Conservation (phyloP, 768 basidiomycete genomes). For the Russula lepida region DNA sequence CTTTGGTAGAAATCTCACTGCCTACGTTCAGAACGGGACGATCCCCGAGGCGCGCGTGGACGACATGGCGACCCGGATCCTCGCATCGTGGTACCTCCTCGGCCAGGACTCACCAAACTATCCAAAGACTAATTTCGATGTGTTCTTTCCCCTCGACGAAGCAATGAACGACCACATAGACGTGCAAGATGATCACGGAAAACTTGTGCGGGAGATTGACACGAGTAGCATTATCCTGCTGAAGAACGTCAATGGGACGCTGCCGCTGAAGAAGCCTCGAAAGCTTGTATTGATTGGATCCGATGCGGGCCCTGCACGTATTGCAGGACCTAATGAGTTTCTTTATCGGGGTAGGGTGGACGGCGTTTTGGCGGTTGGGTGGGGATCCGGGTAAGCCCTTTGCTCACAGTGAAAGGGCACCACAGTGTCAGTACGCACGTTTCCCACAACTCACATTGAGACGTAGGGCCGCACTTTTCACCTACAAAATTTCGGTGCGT, state of each 20-base stretch:
- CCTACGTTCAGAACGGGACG: slow-evolving; percentile 60
- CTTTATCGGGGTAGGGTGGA: slow-evolving; percentile 33
- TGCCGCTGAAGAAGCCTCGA: slow-evolving; percentile 53
- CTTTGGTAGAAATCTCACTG: slow-evolving; percentile 59
- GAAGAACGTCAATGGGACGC: slow-evolving; percentile 52
- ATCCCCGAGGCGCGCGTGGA: slow-evolving; percentile 58
- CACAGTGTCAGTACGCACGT: neutral
- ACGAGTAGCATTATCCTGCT: slow-evolving; percentile 66
- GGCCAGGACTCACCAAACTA: slow-evolving; percentile 54
- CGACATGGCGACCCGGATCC: slow-evolving; percentile 77
- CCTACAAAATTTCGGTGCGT: slow-evolving; percentile 68
- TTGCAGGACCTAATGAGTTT: slow-evolving; percentile 42
- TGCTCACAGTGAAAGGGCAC: no score
- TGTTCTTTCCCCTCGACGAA: slow-evolving; percentile 45
- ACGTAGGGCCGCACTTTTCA: slow-evolving; percentile 56
- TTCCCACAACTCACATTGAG: slow-evolving; percentile 4
- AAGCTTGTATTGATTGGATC: slow-evolving; percentile 56
- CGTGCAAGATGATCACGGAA: slow-evolving; percentile 61
- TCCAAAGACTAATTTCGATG: slow-evolving; percentile 66
- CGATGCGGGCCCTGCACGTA: slow-evolving; percentile 38
- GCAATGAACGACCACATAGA: slow-evolving; percentile 52
- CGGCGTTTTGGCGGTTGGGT: slow-evolving; percentile 83
- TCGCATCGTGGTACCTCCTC: slow-evolving; percentile 63
- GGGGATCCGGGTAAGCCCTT: slow-evolving; percentile 60
- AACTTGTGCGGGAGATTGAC: slow-evolving; percentile 66